Conservation (phyloP, 495 filamentous ascomycete species). For the Bryoglossum gracile region DNA sequence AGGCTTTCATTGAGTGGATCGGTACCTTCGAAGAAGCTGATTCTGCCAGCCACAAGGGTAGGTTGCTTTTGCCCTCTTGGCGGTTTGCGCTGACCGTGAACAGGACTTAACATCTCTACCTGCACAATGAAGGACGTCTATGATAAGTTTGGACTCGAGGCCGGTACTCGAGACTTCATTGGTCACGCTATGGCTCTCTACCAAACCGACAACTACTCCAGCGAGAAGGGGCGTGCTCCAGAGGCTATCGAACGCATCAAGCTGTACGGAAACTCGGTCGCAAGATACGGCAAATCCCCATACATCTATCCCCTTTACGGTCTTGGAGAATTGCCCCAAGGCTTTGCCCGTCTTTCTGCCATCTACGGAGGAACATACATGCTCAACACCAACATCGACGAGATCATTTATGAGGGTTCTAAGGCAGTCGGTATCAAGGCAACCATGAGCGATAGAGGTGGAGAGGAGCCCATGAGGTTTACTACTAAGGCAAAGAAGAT, state of each 20-base stretch:
- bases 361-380: conserved; percentile 99
- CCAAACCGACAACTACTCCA: conserved; percentile 80
- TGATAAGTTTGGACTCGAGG: conserved; percentile 91
- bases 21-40: conserved; percentile 83
- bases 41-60: conserved; percentile 79
- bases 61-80: conserved; percentile 23
- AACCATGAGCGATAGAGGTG: conserved; percentile 79
- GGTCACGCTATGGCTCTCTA: conserved; percentile 98
- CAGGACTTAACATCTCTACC: conserved; percentile 70
- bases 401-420: conserved; percentile 70
- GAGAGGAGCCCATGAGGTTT: conserved; percentile 84
- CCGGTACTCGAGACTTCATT: conserved; percentile 89
- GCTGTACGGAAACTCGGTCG: conserved; percentile 96
- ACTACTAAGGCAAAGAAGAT: conserved; percentile 94
- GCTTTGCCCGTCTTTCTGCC: conserved; percentile 93
- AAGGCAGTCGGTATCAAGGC: conserved; percentile 93
- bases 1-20: conserved; percentile 96
- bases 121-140: conserved; percentile 96
- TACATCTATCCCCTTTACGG: conserved; percentile 99
- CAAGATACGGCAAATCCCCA: conserved; percentile 94
- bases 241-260: conserved; percentile 89
- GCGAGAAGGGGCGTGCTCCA: conserved; percentile 59
- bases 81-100: conserved; percentile 2
- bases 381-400: conserved; percentile 90
- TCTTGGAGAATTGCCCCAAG: conserved; percentile 93